Evolutionary conservation across 768 basidiomycete species (phyloP).

Genomic region (Amylocystis lapponica): DNA sequence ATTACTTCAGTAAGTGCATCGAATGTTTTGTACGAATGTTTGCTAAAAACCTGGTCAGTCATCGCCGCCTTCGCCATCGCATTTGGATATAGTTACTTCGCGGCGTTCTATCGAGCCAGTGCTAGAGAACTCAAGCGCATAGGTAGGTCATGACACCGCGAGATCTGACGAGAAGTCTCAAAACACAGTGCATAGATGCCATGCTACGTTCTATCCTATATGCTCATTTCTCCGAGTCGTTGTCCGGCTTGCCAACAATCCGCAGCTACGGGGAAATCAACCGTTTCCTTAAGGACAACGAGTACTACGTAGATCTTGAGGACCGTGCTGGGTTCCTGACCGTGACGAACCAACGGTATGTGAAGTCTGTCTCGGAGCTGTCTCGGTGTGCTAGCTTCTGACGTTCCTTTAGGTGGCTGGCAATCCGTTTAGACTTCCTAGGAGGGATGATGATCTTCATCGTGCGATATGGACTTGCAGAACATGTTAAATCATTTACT

Average conservation of each 20-base stretch:
- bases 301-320: slow-evolving; percentile 65
- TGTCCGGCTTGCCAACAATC: slow-evolving; percentile 66
- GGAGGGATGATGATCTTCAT: slow-evolving; percentile 55
- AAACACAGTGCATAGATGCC: slow-evolving; percentile 50
- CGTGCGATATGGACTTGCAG: slow-evolving; percentile 24
- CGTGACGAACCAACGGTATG: slow-evolving; percentile 58
- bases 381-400: too few species aligned
- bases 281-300: slow-evolving; percentile 61
- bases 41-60: slow-evolving; percentile 28
- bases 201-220: slow-evolving; percentile 72
- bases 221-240: slow-evolving; percentile 71
- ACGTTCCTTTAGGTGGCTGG: slow-evolving; percentile 66
- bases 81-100: slow-evolving; percentile 60
- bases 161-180: too few species aligned
- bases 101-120: slow-evolving; percentile 63
- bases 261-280: slow-evolving; percentile 63
- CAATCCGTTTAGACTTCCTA: slow-evolving; percentile 64
- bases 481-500: background rate
- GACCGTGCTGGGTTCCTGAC: slow-evolving; percentile 65
- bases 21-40: background rate
- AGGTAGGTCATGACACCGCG: slow-evolving; percentile 21
- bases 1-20: slow-evolving; percentile 53
- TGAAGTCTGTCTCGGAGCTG: background rate
- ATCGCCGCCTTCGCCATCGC: slow-evolving; percentile 47
- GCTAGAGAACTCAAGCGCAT: slow-evolving; percentile 67